These are phyloP conservation scores for Fusarium fujikuroi DNA, from an alignment of 2,329 filamentous ascomycete genomes.

Conservation along the genomic window DNA sequence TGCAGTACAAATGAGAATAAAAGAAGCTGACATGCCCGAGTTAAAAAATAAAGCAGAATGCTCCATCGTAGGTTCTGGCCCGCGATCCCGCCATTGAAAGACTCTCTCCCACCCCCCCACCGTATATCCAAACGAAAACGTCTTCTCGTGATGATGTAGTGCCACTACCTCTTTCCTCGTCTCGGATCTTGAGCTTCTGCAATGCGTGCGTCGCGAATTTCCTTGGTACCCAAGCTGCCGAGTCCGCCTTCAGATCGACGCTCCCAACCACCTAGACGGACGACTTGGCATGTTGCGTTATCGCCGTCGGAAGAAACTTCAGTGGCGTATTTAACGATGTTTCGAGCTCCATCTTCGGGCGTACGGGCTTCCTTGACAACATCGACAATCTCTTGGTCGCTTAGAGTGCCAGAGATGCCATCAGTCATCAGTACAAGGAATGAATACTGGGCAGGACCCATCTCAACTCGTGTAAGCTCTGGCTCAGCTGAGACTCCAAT, in stretches of 20 bases:
- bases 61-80: neutral
- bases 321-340: slow-evolving; percentile 86
- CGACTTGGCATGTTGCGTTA: slow-evolving; percentile 75
- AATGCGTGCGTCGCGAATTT: slow-evolving; percentile 85
- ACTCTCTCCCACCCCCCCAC: neutral
- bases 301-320: slow-evolving; percentile 78
- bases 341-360: slow-evolving; percentile 83
- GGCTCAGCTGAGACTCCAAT: slow-evolving; percentile 95
- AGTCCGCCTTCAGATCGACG: slow-evolving; percentile 83
- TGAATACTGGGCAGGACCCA: slow-evolving; percentile 84
- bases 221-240: slow-evolving; percentile 90
- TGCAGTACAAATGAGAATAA: slow-evolving; percentile 36
- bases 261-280: slow-evolving; percentile 76
- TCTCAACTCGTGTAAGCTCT: slow-evolving; percentile 81
- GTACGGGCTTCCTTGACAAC: slow-evolving; percentile 93
- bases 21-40: slow-evolving; percentile 8
- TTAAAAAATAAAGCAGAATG: slow-evolving; percentile 20
- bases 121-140: slow-evolving; percentile 6
- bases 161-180: slow-evolving; percentile 65
- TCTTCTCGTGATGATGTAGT: neutral
- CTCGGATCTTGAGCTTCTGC: slow-evolving; percentile 85
- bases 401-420: slow-evolving; percentile 85
- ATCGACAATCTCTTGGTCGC: slow-evolving; percentile 96
- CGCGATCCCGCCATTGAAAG: neutral
- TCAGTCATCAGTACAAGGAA: slow-evolving; percentile 92